phyloP scores from a whole-genome alignment of 2,329 filamentous ascomycete species.

The Diplocarpon rosae region DNA sequence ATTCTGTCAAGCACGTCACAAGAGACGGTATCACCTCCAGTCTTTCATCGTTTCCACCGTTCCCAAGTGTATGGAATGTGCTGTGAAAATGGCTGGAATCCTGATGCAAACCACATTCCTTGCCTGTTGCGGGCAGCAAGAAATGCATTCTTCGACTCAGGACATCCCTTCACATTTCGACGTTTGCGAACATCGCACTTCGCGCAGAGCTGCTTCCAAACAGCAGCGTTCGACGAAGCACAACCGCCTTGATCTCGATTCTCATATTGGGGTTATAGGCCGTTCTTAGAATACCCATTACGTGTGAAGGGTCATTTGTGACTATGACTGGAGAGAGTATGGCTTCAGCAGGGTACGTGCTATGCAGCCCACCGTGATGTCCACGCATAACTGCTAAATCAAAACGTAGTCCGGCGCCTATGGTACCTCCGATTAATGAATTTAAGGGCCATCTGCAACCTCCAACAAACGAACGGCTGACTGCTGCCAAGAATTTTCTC shows the following conservation, averaged over 20 bases:
- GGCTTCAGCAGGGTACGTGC: not conserved
- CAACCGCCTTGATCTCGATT: not conserved
- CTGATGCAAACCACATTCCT: conserved; percentile 3
- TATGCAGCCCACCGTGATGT: no score
- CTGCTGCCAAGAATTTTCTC: conserved; percentile 35
- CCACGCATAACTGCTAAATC: no score
- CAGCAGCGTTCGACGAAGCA: not conserved
- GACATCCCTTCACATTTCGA: conserved; percentile 4
- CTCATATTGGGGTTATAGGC: no score
- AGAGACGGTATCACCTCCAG: no score
- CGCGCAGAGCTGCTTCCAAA: not conserved
- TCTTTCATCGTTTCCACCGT: no score
- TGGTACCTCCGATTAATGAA: not conserved
- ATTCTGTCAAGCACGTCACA: not conserved
- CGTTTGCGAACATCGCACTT: not conserved
- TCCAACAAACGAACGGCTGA: conserved; percentile 26
- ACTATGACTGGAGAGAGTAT: not conserved
- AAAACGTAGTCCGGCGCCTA: not conserved
- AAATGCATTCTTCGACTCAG: conserved; percentile 1
- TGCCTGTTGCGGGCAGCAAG: conserved; percentile 4
- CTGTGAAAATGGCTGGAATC: not conserved
- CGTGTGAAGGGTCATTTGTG: no score
- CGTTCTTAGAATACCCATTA: no score
- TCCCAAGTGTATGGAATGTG: no score
- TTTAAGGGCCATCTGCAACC: conserved; percentile 26